Evolutionary conservation across 495 filamentous ascomycete genomes (phyloP).

Genomic region (Jackrogersella multiformis): DNA sequence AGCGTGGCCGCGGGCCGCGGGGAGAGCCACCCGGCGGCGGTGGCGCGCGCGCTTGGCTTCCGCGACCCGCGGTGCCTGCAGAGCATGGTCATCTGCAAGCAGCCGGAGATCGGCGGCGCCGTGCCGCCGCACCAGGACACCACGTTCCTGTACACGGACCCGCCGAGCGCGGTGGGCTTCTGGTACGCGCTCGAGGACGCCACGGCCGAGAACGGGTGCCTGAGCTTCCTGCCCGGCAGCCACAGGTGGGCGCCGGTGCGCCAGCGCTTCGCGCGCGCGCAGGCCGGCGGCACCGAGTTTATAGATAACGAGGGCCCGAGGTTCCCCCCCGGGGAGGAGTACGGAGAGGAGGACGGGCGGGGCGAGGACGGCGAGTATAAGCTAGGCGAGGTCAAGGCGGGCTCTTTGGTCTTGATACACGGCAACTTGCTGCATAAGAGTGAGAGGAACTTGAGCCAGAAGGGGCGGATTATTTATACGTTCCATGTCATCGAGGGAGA

Average conservation of each 20-base stretch:
- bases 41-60: constrained; percentile 79
- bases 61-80: constrained; percentile 76
- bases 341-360: constrained; percentile 46
- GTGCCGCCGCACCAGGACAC: constrained; percentile 91
- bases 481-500: constrained; percentile 96
- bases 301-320: constrained; percentile 53
- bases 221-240: constrained; percentile 83
- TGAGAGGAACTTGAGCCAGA: constrained; percentile 83
- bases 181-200: constrained; percentile 97
- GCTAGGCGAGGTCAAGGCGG: constrained; percentile 82
- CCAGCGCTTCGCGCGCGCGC: constrained; percentile 76
- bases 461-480: constrained; percentile 94
- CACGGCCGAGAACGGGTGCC: constrained; percentile 81
- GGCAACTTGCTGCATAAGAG: constrained; percentile 97
- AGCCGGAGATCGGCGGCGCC: constrained; percentile 90
- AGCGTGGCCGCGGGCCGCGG: constrained; percentile 23
- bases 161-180: constrained; percentile 89
- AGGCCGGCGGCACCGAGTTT: constrained; percentile 60
- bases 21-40: constrained; percentile 58
- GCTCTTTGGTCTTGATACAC: constrained; percentile 91
- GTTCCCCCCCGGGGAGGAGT: constrained; percentile 57
- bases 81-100: constrained; percentile 98
- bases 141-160: constrained; percentile 91
- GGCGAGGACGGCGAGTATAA: constrained; percentile 66
- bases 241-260: constrained; percentile 72